phyloP scores from a whole-genome alignment of 192 early-diverging fungal genomes.

The Coemansia sp. region DNA sequence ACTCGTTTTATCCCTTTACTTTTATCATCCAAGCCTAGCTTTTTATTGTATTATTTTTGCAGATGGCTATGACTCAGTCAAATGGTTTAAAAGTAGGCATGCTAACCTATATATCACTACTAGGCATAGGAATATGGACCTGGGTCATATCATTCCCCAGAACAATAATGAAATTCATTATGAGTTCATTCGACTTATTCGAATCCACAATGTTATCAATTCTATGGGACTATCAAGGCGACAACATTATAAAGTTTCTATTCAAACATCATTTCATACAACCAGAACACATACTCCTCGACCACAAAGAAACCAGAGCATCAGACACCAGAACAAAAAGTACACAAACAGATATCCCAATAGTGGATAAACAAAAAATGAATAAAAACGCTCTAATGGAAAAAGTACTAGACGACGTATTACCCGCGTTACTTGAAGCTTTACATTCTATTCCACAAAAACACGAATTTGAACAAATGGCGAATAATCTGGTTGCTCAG shows the following conservation, averaged over 20 bases:
- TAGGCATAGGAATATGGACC: conserved; percentile 8
- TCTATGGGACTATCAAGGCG: conserved; percentile 35
- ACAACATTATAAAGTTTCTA: conserved; percentile 23
- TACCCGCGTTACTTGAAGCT: conserved; percentile 18
- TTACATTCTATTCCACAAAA: conserved; percentile 7
- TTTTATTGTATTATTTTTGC: too few species aligned
- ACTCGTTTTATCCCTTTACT: too few species aligned
- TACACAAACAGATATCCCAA: not conserved
- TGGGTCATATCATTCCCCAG: conserved; percentile 24
- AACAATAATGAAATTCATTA: not conserved
- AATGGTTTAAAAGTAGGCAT: not conserved
- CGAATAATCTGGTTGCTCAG: not conserved
- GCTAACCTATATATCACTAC: conserved; percentile 1
- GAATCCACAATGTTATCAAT: conserved; percentile 19
- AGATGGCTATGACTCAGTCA: too few species aligned
- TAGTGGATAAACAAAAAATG: too few species aligned
- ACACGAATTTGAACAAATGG: conserved; percentile 1
- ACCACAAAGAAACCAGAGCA: too few species aligned
- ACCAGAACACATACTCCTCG: too few species aligned
- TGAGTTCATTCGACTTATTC: conserved; percentile 15
- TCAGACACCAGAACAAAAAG: not conserved
- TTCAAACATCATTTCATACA: conserved; percentile 11
- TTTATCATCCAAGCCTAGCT: too few species aligned
- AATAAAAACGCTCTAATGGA: conserved; percentile 6
- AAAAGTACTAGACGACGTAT: conserved; percentile 16